Evolutionary conservation across 495 filamentous ascomycete species (phyloP).

Genomic region (Ramalina intermedia): DNA sequence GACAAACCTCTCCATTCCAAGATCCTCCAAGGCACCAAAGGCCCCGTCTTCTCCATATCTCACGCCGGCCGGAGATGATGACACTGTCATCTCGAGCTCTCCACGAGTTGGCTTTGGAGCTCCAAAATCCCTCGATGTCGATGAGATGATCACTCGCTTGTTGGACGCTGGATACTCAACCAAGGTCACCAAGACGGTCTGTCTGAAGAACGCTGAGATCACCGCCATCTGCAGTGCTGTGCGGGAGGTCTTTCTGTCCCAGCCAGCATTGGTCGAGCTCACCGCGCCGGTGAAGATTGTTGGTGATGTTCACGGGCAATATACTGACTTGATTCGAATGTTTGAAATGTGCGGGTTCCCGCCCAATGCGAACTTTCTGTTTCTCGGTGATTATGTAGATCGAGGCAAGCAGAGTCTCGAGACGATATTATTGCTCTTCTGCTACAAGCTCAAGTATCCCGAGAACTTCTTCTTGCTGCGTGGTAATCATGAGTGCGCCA

Average conservation of each 20-base stretch:
- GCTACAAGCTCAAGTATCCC: slow-evolving; percentile 97
- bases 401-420: slow-evolving; percentile 94
- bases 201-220: slow-evolving; percentile 95
- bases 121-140: slow-evolving; percentile 80
- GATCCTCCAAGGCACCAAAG: slow-evolving; percentile 26
- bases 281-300: slow-evolving; percentile 98
- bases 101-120: slow-evolving; percentile 51
- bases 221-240: slow-evolving; percentile 77
- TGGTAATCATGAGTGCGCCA: slow-evolving; percentile 97
- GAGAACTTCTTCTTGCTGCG: slow-evolving; percentile 98
- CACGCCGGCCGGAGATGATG: slow-evolving; percentile 14
- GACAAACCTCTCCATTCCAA: slow-evolving; percentile 43
- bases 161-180: slow-evolving; percentile 90
- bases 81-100: slow-evolving; percentile 16
- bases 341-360: slow-evolving; percentile 99
- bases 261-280: slow-evolving; percentile 84
- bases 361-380: slow-evolving; percentile 84
- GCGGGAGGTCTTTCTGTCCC: slow-evolving; percentile 76
- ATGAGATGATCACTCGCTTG: slow-evolving; percentile 92
- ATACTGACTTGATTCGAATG: slow-evolving; percentile 90
- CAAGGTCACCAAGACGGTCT: slow-evolving; percentile 94
- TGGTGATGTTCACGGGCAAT: slow-evolving; percentile 95
- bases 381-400: slow-evolving; percentile 96
- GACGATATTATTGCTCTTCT: slow-evolving; percentile 87
- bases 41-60: slow-evolving; percentile 14